Evolutionary conservation across 116 monocot species (phyloP), one percentile per base, ranked within the genome.

Genomic region (Cymodocea nodosa): DNA sequence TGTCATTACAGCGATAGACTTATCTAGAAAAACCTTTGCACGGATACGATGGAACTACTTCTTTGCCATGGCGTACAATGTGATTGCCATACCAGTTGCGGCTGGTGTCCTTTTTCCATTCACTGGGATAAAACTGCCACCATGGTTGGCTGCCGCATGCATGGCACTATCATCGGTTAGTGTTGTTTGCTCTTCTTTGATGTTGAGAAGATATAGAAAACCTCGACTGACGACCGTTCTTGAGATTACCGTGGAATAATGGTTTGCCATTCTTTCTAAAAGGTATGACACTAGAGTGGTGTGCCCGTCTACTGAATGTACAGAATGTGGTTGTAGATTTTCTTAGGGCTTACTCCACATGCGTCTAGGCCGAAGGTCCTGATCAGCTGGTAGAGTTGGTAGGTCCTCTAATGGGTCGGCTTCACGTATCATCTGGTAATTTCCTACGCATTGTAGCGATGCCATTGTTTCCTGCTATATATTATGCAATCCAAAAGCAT

Each of bases 101-200:
- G 98, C 98, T n/a, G 98, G 98, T 5, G 86, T 86, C 34, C 74
- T 98, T 23, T 98, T 98, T 64, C 98, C 98, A 0, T 77, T 88
- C 60, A 84, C 81, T 0, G 64, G 85, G 20, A 36, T 92, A 18
- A 76, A 63, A 59, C 72, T 98, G 86, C 98, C 98, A 2, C 98
- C 98, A 15, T 98, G 98, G 98, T 8, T 92, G 53, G 98, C 98
- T 1, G 98, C 86, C 3, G 89, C 89, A 15, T 92, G 92, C 79
- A 98, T 98, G 98, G 98, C 98, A 0, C 77, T 92, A 52, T 98
- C 98, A 4, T 89, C 89, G n/a, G 92, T 98, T 2, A 98, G 92
- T 53, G 98, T 98, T 55, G 92, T 98, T 1, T 92, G 89, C 63
- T 92, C 92, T 62, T 98, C 98, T 71, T 73, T 98, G 71, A 70